These are phyloP conservation scores for Cucurbita argyrosperma DNA, from an alignment of 306 rosid species.

Conservation along the genomic window DNA sequence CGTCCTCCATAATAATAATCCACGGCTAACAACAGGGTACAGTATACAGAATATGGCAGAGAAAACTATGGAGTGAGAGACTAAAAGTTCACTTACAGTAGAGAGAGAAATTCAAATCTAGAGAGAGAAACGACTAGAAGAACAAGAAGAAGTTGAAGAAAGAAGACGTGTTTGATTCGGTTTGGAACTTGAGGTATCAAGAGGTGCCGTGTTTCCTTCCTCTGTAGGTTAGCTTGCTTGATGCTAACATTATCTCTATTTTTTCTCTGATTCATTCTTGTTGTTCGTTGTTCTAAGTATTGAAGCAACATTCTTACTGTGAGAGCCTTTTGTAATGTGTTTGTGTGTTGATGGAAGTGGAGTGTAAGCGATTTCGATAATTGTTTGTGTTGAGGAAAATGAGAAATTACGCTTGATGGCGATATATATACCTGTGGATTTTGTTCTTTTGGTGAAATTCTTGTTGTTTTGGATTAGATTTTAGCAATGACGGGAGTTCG, in stretches of 20 bases:
- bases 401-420: neutral
- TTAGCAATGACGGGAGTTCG: conserved; percentile 27
- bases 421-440: neutral
- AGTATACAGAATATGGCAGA: neutral
- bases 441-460: neutral
- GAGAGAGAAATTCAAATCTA: neutral
- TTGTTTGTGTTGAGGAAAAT: neutral
- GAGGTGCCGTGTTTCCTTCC: neutral
- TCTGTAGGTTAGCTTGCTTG: neutral
- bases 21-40: neutral
- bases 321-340: neutral
- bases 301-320: conserved; percentile 19
- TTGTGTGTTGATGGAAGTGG: neutral
- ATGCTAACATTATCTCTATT: neutral
- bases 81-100: neutral
- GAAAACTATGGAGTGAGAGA: neutral
- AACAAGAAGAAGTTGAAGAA: neutral
- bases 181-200: neutral
- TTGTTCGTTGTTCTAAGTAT: conserved; percentile 10
- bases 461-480: neutral
- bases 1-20: neutral
- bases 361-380: neutral
- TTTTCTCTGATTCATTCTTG: conserved; percentile 13
- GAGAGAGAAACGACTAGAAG: conserved; percentile 1
- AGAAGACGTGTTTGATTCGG: neutral